phyloP scores from a whole-genome alignment of 139 green algal genomes.

The Deuterostichococcus epilithicus region DNA sequence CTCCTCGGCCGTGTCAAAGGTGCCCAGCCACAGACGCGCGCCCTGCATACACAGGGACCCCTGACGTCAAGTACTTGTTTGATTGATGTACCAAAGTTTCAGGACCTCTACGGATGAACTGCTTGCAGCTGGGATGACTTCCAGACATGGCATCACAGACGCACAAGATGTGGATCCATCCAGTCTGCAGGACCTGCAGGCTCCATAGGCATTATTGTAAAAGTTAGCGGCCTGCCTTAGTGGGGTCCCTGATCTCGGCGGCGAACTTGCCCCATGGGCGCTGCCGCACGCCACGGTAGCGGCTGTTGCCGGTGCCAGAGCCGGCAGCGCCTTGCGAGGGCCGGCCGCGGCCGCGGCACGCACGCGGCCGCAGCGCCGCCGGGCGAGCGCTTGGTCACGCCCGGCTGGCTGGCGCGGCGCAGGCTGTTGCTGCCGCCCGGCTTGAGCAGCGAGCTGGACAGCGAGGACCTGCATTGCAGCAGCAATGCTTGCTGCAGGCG shows the following conservation, averaged over 20 bases:
- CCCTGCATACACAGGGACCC: slow-evolving; percentile 37
- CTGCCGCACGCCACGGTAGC: slow-evolving; percentile 74
- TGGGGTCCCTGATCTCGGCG: slow-evolving; percentile 76
- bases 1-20: slow-evolving; percentile 81
- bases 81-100: too few species aligned
- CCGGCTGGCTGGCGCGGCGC: background rate
- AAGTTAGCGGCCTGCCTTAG: slow-evolving; percentile 14
- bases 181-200: background rate
- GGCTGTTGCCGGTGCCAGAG: slow-evolving; percentile 11
- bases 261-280: slow-evolving; percentile 84
- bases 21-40: slow-evolving; percentile 79
- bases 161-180: too few species aligned
- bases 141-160: too few species aligned
- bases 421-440: background rate
- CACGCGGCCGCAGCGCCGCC: too few species aligned
- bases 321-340: background rate
- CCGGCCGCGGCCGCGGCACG: too few species aligned
- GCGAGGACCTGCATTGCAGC: background rate
- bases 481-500: too few species aligned
- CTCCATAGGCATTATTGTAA: too few species aligned
- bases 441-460: slow-evolving; percentile 1
- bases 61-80: slow-evolving; percentile 28
- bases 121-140: too few species aligned
- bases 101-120: too few species aligned
- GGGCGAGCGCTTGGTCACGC: background rate